Base-by-base conservation (phyloP, 2,329 filamentous ascomycete genomes). In the Verticillium albo-atrum region DNA sequence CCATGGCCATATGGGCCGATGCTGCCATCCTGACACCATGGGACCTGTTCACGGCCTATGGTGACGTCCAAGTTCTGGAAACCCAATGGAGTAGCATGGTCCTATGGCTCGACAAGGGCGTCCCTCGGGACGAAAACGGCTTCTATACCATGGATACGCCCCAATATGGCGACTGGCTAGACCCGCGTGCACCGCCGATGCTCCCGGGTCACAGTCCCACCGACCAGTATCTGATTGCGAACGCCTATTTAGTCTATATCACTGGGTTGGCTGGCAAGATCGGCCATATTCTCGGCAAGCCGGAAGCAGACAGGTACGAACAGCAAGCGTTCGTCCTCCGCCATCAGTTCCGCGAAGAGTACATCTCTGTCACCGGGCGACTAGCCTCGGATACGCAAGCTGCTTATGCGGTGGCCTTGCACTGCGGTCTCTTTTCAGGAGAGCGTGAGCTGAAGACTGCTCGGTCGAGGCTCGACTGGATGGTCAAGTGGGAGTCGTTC, bases 131-230 rank as follows among this genome's bases (percentile, higher is more conserved):
- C 15, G 12, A 35, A 0, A 70, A 67, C 6, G 72, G 75, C 2
- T 68, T 82, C 0, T 82, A 79, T 79, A 64, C 73, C 50, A 68
- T 68, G 5, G 65, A 63, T 27, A 59, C 61, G 9, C 70, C 68
- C 50, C 78, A 81, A 60, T 73, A 72, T 37, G 60, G 60, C 10
- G 60, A 62, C 34, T 62, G 60, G 60, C 53, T 62, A 7, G 60
- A 62, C 28, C 60, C 60, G 27, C 53, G 58, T 6, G 51, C 60
- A 9, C 58, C 60, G 4, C 53, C 58, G 3, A 28, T 42, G 6
- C 52, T 60, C 17, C 52, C 60, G 3, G 60, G 60, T 10, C 42
- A 60, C 12, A 57, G 50, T 26, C 55, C 58, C 17, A 62, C 60
- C 5, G 60, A 62, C 32, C 51, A 56, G 15, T 58, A 55, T 26